Evolutionary conservation across 2,329 filamentous ascomycete genomes (phyloP), one percentile per base, ranked within the genome.

Genomic region (Penicillium sp.): DNA sequence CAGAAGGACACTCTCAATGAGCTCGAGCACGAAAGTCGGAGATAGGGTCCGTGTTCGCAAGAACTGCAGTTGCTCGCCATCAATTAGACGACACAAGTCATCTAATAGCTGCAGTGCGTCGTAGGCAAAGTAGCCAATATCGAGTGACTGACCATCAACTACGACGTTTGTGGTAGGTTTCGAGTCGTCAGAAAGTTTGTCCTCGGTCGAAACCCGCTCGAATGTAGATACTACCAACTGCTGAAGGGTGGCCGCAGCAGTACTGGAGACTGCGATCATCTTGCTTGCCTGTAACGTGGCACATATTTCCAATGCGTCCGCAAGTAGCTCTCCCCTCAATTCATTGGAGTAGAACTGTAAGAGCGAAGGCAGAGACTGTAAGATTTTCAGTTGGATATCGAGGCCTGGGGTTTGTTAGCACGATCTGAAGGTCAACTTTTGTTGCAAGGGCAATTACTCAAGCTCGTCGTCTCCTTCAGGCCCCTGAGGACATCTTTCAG

Each of bases 341-440:
- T 95, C 87, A 30, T 80, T 78, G 0, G 88, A 83, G 71, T 97
- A 97, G 62, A 95, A 95, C 59, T 96, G 91, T 19, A 97, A 73
- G 30, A 99, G 72, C 1, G 90, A 89, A 3, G 93, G 93, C 13
- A 99, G 73, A 1, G 90, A 89, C 68, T 99, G 93, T 12, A 99
- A 75, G 44, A 97, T 93, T 71, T 97, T 97, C 58, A 99, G 81
- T 66, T 99, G 93, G 2, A 96, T 87, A 72, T 99, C 93, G 51
- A 95, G 75, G 43, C 77, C 80, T 81, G 49, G 9, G 40, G 13
- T 27, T 9, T 14, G 49, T 70, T 49, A 70, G 62, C 54, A 52
- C 45, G 16, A 12, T 35, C 16, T 30, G 36, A 14, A 37, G 37
- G 37, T 29, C 18, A 16, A 37, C 10, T 38, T 41, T 41, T 10